Evolutionary conservation across 2,329 filamentous ascomycete genomes (phyloP).

Genomic region (Cordyceps sp.): DNA sequence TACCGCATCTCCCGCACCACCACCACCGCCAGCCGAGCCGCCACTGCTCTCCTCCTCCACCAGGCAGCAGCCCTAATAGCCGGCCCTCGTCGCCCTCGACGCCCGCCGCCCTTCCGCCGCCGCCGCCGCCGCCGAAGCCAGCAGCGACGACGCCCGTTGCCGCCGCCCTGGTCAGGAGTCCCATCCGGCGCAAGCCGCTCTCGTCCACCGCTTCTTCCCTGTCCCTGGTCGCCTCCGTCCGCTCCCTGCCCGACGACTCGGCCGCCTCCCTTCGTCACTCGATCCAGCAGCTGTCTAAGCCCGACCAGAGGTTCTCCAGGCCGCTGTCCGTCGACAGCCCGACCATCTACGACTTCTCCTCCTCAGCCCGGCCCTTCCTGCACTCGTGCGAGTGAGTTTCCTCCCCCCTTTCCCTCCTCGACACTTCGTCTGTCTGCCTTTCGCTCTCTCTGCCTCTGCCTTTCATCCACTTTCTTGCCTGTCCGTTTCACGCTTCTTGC

Average conservation of each 20-base stretch:
- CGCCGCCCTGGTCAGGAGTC: slow-evolving; percentile 7
- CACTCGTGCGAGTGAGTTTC: slow-evolving; percentile 12
- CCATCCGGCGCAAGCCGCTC: slow-evolving; percentile 44
- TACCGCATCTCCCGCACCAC: slow-evolving; percentile 6
- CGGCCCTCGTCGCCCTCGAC: slow-evolving; percentile 4
- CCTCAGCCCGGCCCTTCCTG: slow-evolving; percentile 6
- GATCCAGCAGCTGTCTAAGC: slow-evolving; percentile 25
- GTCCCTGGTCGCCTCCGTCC: slow-evolving; percentile 21
- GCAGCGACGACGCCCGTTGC: slow-evolving; percentile 4
- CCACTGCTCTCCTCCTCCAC: background rate
- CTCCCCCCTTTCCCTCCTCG: background rate
- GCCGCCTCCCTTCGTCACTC: slow-evolving; percentile 18
- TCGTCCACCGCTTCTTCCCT: slow-evolving; percentile 36
- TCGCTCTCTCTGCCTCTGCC: no score
- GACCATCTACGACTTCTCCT: slow-evolving; percentile 42
- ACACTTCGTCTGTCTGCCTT: no score
- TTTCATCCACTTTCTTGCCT: no score
- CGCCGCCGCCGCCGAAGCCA: slow-evolving; percentile 11
- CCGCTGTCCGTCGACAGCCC: slow-evolving; percentile 42
- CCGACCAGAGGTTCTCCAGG: slow-evolving; percentile 37
- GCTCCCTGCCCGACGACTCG: slow-evolving; percentile 3
- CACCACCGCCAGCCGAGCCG: background rate
- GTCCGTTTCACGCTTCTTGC: no score
- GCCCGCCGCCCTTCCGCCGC: slow-evolving; percentile 3
- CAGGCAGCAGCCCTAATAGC: background rate